Base-by-base conservation (phyloP, 768 basidiomycete genomes). In the Boletellus sp. region DNA sequence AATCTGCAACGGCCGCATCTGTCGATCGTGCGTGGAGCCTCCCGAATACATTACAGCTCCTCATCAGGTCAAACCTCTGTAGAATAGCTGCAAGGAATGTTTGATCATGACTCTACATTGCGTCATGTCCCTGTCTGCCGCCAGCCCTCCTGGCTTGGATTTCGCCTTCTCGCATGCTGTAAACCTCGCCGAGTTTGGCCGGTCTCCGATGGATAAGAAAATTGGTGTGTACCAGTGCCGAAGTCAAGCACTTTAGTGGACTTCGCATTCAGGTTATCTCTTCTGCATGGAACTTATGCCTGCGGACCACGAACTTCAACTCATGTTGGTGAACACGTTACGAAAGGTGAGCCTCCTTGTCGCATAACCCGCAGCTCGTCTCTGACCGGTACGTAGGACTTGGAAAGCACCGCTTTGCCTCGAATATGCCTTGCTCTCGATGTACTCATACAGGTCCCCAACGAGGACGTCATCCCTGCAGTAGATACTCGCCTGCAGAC, bases 321-420 rank as follows among this genome's bases (percentile, higher is more conserved):
- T 94, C 20, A 90, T 94, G 85, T 75, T 92, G 19, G 83, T 93
- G 50, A 94, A 94, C 57, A 91, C 90, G 5, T 63, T 91, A 31
- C 82, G 89, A 54, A 93, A 93, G 77, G 90, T 83, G 58, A 49
- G 63, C 38, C 7, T 24, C 32, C 10, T 32, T 16, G 24, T 28
- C 36, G 10, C 42, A 26, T 53, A 8, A 10, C 37, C 40, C 17
- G 39, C 26, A 33, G 13, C 20, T 34, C 19, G 13, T 37, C 9
- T 38, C 50, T 63, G n/a, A 59, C 17, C 22, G 12, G 12, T 38
- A 17, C 20, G 5, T 26, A 92, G 90, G 90, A 94, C 61, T 64
- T 94, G 24, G 87, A 90, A 65, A 80, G 79, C 45, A 53, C 72
- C 3, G 69, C 72, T 3, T 55, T 78, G 37, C 58, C 81, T 17